phyloP scores from a whole-genome alignment of 2,329 filamentous ascomycete genomes.

The Colletotrichum liaoningense region DNA sequence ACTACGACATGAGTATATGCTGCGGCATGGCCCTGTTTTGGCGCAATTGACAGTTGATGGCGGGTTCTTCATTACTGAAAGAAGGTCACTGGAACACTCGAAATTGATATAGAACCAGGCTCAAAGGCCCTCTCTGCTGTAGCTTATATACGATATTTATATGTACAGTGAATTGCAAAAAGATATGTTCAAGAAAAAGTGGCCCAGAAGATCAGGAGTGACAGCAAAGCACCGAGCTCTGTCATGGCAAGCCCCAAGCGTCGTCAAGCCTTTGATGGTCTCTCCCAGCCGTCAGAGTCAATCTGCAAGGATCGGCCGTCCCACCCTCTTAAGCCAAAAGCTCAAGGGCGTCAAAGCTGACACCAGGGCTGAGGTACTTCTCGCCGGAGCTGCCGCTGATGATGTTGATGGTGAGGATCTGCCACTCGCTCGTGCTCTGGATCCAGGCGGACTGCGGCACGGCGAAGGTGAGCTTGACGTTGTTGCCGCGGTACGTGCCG shows the following conservation, averaged over 20 bases:
- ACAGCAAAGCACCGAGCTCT: background rate
- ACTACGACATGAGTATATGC: too few species aligned
- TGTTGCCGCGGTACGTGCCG: slow-evolving; percentile 47
- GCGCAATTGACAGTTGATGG: too few species aligned
- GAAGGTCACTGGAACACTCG: too few species aligned
- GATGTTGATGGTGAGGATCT: slow-evolving; percentile 44
- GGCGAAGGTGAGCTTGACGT: slow-evolving; percentile 42
- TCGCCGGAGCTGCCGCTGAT: slow-evolving; percentile 43
- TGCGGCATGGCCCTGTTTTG: too few species aligned
- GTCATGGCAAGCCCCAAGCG: background rate
- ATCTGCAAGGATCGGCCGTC: background rate
- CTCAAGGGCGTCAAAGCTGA: slow-evolving; percentile 45
- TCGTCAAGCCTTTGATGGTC: background rate
- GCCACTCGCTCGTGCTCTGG: slow-evolving; percentile 42
- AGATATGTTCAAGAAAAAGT: background rate
- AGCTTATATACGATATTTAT: too few species aligned
- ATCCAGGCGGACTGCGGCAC: slow-evolving; percentile 43
- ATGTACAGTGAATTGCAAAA: background rate
- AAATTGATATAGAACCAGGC: too few species aligned
- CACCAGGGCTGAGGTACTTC: slow-evolving; percentile 42
- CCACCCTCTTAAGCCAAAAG: slow-evolving; percentile 35
- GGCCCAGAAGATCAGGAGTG: background rate
- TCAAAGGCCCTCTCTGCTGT: too few species aligned
- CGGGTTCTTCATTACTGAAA: too few species aligned
- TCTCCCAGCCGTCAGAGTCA: background rate